These are phyloP conservation scores for Diaporthe longicolla DNA, from an alignment of 2,329 filamentous ascomycete genomes.

Conservation along the genomic window DNA sequence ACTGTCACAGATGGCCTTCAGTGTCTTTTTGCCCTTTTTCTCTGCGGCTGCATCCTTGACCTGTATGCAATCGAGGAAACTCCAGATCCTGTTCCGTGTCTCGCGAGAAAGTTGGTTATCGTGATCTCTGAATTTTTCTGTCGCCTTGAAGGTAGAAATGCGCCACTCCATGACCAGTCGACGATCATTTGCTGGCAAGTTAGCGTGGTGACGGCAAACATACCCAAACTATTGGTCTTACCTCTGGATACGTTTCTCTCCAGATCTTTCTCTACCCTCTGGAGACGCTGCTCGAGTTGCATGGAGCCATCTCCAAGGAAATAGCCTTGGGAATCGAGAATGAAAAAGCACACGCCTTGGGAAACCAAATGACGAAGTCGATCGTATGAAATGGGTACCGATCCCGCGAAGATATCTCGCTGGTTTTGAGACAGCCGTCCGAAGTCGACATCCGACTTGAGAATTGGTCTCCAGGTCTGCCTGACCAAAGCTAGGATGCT, in stretches of 20 bases:
- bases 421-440: neutral
- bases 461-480: neutral
- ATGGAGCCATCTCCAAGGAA: neutral
- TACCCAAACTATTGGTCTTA: neutral
- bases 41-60: neutral
- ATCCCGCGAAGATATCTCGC: rapidly evolving
- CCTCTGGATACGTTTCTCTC: neutral
- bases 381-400: neutral
- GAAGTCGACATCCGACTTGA: neutral
- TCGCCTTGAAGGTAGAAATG: constrained; percentile 1
- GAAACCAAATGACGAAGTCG: neutral
- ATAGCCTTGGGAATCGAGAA: neutral
- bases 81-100: neutral
- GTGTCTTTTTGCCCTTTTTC: neutral
- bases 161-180: neutral
- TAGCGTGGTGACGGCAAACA: no score
- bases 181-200: neutral
- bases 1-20: constrained; percentile 42
- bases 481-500: neutral
- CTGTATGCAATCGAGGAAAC: neutral
- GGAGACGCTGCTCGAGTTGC: neutral
- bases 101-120: neutral
- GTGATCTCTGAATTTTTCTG: neutral
- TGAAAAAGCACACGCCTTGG: rapidly evolving
- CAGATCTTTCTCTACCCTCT: neutral